Conservation (phyloP, 805 yeast species). For the Kazachstania psychrophila region DNA sequence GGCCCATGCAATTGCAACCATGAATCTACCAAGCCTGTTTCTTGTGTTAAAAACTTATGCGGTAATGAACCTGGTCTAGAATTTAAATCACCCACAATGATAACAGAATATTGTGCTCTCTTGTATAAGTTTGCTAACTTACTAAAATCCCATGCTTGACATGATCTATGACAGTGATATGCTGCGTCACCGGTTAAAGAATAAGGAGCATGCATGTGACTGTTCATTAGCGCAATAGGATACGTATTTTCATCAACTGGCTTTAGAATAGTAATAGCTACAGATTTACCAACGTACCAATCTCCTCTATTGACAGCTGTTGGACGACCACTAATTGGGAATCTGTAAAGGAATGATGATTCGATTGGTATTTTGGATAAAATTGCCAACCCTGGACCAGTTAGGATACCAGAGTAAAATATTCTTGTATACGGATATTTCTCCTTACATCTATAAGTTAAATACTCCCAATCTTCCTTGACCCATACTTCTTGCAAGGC, state of each 20-base stretch:
- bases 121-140: constrained; percentile 50
- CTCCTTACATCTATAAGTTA: constrained; percentile 37
- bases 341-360: constrained; percentile 68
- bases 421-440: constrained; percentile 56
- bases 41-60: constrained; percentile 57
- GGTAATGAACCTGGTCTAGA: constrained; percentile 83
- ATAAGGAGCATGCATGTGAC: constrained; percentile 98
- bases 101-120: constrained; percentile 71
- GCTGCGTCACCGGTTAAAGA: constrained; percentile 75
- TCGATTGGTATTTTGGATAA: constrained; percentile 77
- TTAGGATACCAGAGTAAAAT: constrained; percentile 72
- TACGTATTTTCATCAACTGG: constrained; percentile 39
- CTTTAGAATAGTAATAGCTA: constrained; percentile 61
- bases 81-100: constrained; percentile 90
- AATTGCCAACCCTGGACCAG: constrained; percentile 90
- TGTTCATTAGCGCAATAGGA: constrained; percentile 71
- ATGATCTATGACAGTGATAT: constrained; percentile 79
- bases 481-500: constrained; percentile 97
- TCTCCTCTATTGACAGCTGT: constrained; percentile 92
- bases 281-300: constrained; percentile 92
- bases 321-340: constrained; percentile 90
- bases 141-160: constrained; percentile 95
- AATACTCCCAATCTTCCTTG: constrained; percentile 66
- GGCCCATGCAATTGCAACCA: constrained; percentile 66
- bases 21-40: constrained; percentile 65